Evolutionary conservation across 176 grass and related monocot genomes (phyloP).

Genomic region (Guadua angustifolia): DNA sequence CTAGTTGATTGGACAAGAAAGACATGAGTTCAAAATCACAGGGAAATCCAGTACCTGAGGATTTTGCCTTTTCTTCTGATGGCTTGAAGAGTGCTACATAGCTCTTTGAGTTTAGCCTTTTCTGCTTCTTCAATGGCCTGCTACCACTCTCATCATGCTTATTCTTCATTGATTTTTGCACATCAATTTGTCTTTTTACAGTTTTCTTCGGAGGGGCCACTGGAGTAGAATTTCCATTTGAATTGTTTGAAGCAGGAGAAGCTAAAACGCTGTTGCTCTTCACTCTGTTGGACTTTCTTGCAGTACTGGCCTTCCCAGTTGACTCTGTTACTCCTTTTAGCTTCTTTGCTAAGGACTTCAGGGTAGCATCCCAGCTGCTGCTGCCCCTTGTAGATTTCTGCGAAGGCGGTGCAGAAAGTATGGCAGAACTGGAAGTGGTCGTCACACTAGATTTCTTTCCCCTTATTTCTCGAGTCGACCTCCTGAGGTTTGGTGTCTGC

Average conservation of each 20-base stretch:
- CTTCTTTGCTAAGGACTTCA: conserved; percentile 29
- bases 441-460: conserved; percentile 35
- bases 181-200: conserved; percentile 36
- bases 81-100: conserved; percentile 35
- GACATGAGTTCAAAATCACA: not conserved
- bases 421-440: not conserved
- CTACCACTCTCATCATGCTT: not conserved
- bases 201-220: not conserved
- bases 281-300: conserved; percentile 36
- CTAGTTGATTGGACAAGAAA: conserved; percentile 8
- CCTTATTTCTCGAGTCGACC: conserved; percentile 63
- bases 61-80: conserved; percentile 11
- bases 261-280: conserved; percentile 10
- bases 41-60: conserved; percentile 39
- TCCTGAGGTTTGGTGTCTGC: conserved; percentile 57
- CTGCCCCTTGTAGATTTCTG: conserved; percentile 37
- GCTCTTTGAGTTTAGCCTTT: conserved; percentile 43
- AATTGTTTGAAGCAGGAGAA: conserved; percentile 31
- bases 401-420: not conserved
- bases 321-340: conserved; percentile 22
- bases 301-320: not conserved
- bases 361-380: conserved; percentile 8
- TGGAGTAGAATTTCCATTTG: conserved; percentile 28
- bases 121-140: conserved; percentile 42
- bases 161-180: conserved; percentile 1